phyloP scores from a whole-genome alignment of 257 asterid genomes.

The Fraxinus americana region DNA sequence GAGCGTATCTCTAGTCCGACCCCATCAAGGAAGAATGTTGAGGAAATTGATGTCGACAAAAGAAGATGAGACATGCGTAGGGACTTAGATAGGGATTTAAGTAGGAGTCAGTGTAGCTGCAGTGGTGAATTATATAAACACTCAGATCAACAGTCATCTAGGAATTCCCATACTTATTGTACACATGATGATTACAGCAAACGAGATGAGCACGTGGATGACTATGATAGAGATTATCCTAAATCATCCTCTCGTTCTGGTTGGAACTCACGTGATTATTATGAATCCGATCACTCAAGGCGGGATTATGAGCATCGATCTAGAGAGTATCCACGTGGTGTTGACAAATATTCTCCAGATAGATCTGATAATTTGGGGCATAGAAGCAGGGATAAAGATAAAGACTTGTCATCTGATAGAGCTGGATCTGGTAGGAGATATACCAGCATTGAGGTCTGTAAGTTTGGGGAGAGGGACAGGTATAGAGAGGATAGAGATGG shows the following conservation, averaged over 20 bases:
- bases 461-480: conserved; percentile 27
- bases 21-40: conserved; percentile 46
- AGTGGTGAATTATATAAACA: conserved; percentile 54
- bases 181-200: conserved; percentile 54
- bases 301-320: conserved; percentile 43
- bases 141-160: conserved; percentile 65
- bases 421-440: conserved; percentile 62
- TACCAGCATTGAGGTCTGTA: conserved; percentile 39
- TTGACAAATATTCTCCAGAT: conserved; percentile 47
- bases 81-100: conserved; percentile 41
- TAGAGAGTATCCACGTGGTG: conserved; percentile 52
- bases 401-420: conserved; percentile 44
- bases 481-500: conserved; percentile 50
- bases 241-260: conserved; percentile 59
- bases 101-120: conserved; percentile 49
- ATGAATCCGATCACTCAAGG: conserved; percentile 44
- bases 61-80: conserved; percentile 52
- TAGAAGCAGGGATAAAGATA: conserved; percentile 53
- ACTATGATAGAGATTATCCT: conserved; percentile 66
- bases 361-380: conserved; percentile 50
- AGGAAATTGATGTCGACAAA: conserved; percentile 43
- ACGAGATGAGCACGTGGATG: conserved; percentile 61
- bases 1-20: conserved; percentile 58
- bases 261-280: conserved; percentile 49
- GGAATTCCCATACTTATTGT: conserved; percentile 41